A percentile compares a stretch with the other conserved stretches of the same genome.
Evolutionary conservation across 306 rosid genomes (phyloP).

Genomic region (Gastrolobium villosum): DNA sequence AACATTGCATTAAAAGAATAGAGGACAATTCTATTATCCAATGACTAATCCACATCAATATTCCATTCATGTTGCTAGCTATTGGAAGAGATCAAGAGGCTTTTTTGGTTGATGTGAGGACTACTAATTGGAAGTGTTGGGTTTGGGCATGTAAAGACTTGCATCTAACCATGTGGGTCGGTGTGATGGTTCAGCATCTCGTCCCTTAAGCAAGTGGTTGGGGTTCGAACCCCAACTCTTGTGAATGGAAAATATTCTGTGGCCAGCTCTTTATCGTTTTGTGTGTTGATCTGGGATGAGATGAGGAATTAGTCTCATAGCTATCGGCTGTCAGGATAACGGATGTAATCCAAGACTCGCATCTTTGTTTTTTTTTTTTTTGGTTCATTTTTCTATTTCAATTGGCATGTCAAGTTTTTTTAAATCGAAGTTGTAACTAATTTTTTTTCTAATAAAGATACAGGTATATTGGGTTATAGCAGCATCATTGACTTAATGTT

Average conservation of each 20-base stretch:
- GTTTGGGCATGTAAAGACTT: slow-evolving; percentile 39
- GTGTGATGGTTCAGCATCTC: too few relatives aligned
- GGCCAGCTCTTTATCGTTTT: too few relatives aligned
- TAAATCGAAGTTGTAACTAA: slow-evolving; percentile 6
- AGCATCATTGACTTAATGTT: slow-evolving; percentile 30
- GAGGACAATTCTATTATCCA: slow-evolving; percentile 14
- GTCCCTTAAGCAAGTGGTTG: too few relatives aligned
- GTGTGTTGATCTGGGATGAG: too few relatives aligned
- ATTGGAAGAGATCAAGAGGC: slow-evolving; percentile 42
- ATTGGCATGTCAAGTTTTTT: slow-evolving; percentile 29
- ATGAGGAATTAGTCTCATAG: too few relatives aligned
- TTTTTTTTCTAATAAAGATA: slow-evolving; percentile 30
- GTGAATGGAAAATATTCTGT: too few relatives aligned
- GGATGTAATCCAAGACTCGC: neutral
- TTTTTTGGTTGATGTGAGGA: slow-evolving; percentile 46
- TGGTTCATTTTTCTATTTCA: slow-evolving; percentile 25
- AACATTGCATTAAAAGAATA: slow-evolving; percentile 43
- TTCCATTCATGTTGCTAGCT: slow-evolving; percentile 44
- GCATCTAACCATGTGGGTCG: too few relatives aligned
- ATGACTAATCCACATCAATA: slow-evolving; percentile 53
- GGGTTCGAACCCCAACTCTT: too few relatives aligned
- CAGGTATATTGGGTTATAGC: neutral
- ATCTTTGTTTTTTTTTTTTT: slow-evolving; percentile 41
- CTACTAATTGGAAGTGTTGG: slow-evolving; percentile 25
- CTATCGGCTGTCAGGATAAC: too few relatives aligned